Evolutionary conservation across 164 flowering plant species (phyloP), one percentile per base, ranked within the genome.

Genomic region (Umbellularia californica): DNA sequence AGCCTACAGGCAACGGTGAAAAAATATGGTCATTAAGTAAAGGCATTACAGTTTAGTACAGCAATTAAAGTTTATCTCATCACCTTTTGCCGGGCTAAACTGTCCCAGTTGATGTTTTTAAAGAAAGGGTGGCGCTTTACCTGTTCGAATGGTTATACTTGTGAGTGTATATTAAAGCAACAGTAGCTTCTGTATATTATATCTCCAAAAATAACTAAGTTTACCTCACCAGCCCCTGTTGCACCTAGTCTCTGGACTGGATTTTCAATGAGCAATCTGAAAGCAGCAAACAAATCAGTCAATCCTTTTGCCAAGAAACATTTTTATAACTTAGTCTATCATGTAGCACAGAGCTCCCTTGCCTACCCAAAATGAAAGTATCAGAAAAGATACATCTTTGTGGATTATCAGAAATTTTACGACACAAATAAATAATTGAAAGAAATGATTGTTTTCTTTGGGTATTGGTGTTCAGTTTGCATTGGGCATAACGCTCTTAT

Each of bases 61-160:
- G 30, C 25, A 17, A 68, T 22, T 63, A 2, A 62, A 58, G 27
- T 62, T 50, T 51, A 58, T 30, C 67, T 65, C 27, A 74, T 62
- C 64, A 94, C 99, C 99, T 96, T 96, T 78, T 96, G 98, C 80
- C 93, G 88, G 52, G 91, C 96, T 27, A 94, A 92, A 47, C 97
- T 96, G 65, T 90, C 98, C 99, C 99, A 96, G 79, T 90, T 96
- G 68, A 94, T 87, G 81, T 91, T 81, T 83, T 85, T 88, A 79
- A 96, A 96, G 74, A 92, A 94, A 68, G 80, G 79, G 83, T 94
- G 95, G 14, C 77, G 64, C 83, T 94, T 94, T 64, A 96, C 98
- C 99, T 96, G 90, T 76, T 62, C 78, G 65, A 80, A 67, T 47
- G 65, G 63, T 64, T 63, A 72, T 20, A 63, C 41, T 75, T 60